Conservation (phyloP, 1,284 basidiomycete genomes). For the Ceratobasidium sp. region DNA sequence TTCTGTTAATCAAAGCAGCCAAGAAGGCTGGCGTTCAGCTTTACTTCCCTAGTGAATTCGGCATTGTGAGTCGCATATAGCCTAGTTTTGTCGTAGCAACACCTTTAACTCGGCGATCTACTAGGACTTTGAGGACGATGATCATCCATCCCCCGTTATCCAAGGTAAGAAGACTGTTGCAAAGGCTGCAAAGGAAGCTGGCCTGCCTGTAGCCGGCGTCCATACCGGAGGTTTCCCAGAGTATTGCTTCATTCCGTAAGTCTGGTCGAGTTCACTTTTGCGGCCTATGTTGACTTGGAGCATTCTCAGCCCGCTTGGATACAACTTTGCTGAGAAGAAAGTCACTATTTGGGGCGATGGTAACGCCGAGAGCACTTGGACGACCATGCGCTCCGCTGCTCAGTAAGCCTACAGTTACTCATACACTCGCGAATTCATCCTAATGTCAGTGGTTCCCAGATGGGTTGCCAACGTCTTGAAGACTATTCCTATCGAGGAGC, state of each 20-base stretch:
- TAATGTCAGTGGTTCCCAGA: constrained; percentile 4
- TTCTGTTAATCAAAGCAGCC: constrained; percentile 33
- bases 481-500: constrained; percentile 29
- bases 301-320: constrained; percentile 23
- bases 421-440: neutral
- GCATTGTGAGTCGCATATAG: constrained; percentile 19
- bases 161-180: constrained; percentile 21
- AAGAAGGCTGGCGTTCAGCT: constrained; percentile 31
- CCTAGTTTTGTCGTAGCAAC: neutral
- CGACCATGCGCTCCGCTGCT: constrained; percentile 24
- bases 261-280: neutral
- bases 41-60: constrained; percentile 40
- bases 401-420: constrained; percentile 9
- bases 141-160: constrained; percentile 28
- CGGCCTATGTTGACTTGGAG: neutral
- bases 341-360: constrained; percentile 36
- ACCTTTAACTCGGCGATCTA: neutral
- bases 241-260: constrained; percentile 41
- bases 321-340: constrained; percentile 35
- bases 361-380: constrained; percentile 26
- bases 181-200: constrained; percentile 25
- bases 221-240: constrained; percentile 35
- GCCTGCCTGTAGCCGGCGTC: constrained; percentile 15
- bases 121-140: constrained; percentile 16
- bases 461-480: constrained; percentile 37